Percentiles rank a stretch among this genome's conserved stretches.
phyloP scores from a whole-genome alignment of 768 basidiomycete genomes.

The Trametes punicea region DNA sequence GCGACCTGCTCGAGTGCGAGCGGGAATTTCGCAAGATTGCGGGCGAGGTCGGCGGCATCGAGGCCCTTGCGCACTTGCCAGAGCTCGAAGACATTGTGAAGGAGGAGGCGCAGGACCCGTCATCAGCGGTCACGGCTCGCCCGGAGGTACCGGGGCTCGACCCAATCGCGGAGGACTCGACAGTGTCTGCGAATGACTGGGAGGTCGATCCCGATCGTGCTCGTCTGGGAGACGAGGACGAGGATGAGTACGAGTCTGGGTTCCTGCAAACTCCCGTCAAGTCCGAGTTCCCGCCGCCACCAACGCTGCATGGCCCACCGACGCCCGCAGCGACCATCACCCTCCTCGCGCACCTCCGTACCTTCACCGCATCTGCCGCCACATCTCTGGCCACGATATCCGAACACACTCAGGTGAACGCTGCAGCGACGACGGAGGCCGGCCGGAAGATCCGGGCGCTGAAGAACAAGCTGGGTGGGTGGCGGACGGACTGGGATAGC shows the following conservation, averaged over 20 bases:
- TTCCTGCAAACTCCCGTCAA: slow-evolving; percentile 49
- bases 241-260: slow-evolving; percentile 39
- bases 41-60: slow-evolving; percentile 72
- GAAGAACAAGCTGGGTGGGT: slow-evolving; percentile 78
- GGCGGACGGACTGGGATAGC: slow-evolving; percentile 80
- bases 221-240: slow-evolving; percentile 39
- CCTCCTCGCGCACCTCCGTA: slow-evolving; percentile 68
- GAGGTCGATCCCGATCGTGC: slow-evolving; percentile 47
- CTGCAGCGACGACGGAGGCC: slow-evolving; percentile 80
- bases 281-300: slow-evolving; percentile 53
- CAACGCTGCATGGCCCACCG: slow-evolving; percentile 44
- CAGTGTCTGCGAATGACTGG: slow-evolving; percentile 45
- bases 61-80: slow-evolving; percentile 68
- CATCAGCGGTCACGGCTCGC: slow-evolving; percentile 3
- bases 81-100: slow-evolving; percentile 53
- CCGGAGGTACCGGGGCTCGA: slow-evolving; percentile 22
- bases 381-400: slow-evolving; percentile 73
- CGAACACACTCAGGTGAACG: slow-evolving; percentile 87
- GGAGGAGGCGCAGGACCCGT: slow-evolving; percentile 30
- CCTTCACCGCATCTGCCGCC: slow-evolving; percentile 71
- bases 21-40: slow-evolving; percentile 76
- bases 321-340: slow-evolving; percentile 60
- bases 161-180: slow-evolving; percentile 30
- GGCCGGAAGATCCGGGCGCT: slow-evolving; percentile 83
- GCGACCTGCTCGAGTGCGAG: slow-evolving; percentile 74